These are phyloP conservation scores for Glycyrrhiza uralensis DNA, from an alignment of 306 rosid genomes.

Conservation along the genomic window DNA sequence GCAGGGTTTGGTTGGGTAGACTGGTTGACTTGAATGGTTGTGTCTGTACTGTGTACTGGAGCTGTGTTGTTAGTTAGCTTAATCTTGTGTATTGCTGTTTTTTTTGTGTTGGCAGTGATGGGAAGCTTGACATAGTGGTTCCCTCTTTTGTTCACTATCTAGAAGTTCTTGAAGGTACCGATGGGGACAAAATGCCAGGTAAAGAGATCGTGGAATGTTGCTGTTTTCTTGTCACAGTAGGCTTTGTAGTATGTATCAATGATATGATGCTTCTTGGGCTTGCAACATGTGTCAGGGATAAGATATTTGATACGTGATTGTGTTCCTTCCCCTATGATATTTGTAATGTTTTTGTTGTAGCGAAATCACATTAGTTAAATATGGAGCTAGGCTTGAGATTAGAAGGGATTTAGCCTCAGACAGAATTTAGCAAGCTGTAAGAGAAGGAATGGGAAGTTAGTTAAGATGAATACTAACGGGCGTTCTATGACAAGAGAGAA, in stretches of 20 bases:
- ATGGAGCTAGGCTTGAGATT: constrained; percentile 12
- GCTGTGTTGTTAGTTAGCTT: background rate
- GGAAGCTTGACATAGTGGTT: constrained; percentile 92
- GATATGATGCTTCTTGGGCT: background rate
- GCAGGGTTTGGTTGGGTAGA: background rate
- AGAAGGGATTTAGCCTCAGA: background rate
- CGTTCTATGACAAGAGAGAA: constrained; percentile 13
- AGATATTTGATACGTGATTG: too few species aligned
- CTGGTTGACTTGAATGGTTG: background rate
- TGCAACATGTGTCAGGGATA: background rate
- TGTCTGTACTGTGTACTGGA: background rate
- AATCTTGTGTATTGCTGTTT: background rate
- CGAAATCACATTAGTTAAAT: background rate
- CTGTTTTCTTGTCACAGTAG: background rate
- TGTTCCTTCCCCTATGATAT: background rate
- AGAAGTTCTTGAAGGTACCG: constrained; percentile 94
- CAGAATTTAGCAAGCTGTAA: background rate
- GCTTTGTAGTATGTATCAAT: background rate
- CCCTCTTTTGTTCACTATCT: constrained; percentile 97
- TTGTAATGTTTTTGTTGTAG: background rate
- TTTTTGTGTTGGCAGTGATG: constrained; percentile 67
- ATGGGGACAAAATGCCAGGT: constrained; percentile 99
- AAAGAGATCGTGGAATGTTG: background rate
- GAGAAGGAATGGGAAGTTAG: background rate
- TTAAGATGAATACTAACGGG: background rate